Conservation (phyloP, 176 grass and related monocot genomes). For the Eragrostis nindensis region DNA sequence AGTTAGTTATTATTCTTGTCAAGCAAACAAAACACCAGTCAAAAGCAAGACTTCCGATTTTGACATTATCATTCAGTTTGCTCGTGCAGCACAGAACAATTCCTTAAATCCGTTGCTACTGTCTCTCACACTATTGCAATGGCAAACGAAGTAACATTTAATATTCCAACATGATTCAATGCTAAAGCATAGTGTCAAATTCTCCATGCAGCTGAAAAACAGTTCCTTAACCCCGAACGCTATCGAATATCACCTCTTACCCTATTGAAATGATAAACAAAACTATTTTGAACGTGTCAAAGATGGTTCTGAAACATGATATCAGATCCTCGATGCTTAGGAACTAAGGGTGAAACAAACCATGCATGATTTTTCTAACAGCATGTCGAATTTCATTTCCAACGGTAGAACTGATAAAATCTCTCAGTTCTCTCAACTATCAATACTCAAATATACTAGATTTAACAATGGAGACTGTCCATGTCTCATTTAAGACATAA, state of each 20-base stretch:
- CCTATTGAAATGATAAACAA: background rate
- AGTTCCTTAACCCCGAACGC: background rate
- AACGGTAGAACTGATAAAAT: too few species aligned
- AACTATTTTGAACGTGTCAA: background rate
- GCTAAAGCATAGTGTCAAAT: background rate
- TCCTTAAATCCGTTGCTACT: background rate
- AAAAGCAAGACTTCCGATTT: conserved; percentile 23
- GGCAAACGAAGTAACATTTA: background rate
- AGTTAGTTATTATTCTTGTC: conserved; percentile 3
- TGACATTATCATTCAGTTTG: conserved; percentile 5
- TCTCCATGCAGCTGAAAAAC: background rate
- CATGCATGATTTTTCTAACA: background rate
- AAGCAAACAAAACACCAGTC: conserved; percentile 20
- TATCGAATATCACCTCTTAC: background rate
- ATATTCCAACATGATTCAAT: background rate
- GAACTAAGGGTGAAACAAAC: background rate
- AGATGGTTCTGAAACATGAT: background rate
- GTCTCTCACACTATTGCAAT: background rate
- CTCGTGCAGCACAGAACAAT: background rate
- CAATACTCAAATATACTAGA: conserved; percentile 6
- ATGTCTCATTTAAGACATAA: conserved; percentile 17
- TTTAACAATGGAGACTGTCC: background rate
- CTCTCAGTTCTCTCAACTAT: background rate
- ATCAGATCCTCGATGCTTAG: conserved; percentile 26
- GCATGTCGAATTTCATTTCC: background rate